Base-by-base conservation (phyloP, 2,329 filamentous ascomycete species). In the Aureobasidium sp. region DNA sequence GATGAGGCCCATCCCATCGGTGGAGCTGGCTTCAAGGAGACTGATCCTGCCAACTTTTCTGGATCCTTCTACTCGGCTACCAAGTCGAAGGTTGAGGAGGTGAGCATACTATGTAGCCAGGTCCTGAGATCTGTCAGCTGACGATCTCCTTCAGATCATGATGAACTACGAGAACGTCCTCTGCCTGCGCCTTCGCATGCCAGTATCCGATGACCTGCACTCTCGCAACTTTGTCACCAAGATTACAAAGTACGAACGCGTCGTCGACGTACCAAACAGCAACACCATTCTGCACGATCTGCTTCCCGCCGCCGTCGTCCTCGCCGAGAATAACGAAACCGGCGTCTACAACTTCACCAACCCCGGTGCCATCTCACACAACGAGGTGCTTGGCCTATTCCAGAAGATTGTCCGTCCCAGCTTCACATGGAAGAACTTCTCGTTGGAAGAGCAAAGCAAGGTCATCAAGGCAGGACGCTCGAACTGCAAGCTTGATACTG, bases 281-380 rank as follows among this genome's bases (percentile, higher is more conserved):
- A 85, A 87, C 76, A 85, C 83, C 48, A 82, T 88, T 66, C 79
- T 88, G 48, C 78, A 81, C 64, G 83, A 87, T 68, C 81, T 88
- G 51, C 77, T 88, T 25, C 85, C 85, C 11, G 80, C 81, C 13
- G 81, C 83, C 2, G 77, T 87, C 64, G 70, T 85, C 49, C 74
- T 87, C 65, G 81, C 85, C 32, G 82, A 86, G 71, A 78, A 85
- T 73, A 74, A 76, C 44, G 85, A 87, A 45, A 82, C 79, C 1
- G 85, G 85, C 21, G 76, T 88, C 66, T 87, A 85, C 74, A 88
- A 88, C 75, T 87, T 88, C 72, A 87, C 85, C 63, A 88, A 88
- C 74, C 85, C 85, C 0, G 85, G 85, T 13, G 82, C 84, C 65
- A 87, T 88, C 70, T 85, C 83, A n/a, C 85, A 88, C 74, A 88